These are phyloP conservation scores for Coniosporium tulheliwenetii DNA, from an alignment of 2,329 filamentous ascomycete species.

Conservation along the genomic window DNA sequence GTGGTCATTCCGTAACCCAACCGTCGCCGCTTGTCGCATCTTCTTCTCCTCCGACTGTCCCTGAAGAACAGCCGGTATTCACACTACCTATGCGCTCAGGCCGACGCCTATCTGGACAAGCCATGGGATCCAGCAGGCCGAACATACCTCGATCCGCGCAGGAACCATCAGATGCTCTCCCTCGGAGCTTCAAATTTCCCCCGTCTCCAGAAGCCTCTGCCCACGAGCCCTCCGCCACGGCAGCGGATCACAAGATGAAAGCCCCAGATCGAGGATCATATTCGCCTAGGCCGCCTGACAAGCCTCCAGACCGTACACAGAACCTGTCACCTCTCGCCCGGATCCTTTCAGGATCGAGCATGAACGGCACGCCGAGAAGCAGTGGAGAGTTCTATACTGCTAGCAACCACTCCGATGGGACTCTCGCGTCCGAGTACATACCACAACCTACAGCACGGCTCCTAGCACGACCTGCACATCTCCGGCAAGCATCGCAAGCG, in stretches of 20 bases:
- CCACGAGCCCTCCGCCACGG: constrained; percentile 10
- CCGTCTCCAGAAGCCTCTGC: constrained; percentile 7
- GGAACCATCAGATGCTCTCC: not conserved
- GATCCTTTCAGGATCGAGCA: constrained; percentile 63
- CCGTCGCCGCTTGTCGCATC: constrained; percentile 25
- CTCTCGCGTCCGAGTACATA: constrained; percentile 74
- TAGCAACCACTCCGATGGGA: constrained; percentile 92
- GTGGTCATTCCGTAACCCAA: constrained; percentile 17
- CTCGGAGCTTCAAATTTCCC: constrained; percentile 14
- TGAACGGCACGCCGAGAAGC: constrained; percentile 66
- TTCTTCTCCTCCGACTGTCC: constrained; percentile 16
- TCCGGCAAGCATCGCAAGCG: constrained; percentile 7
- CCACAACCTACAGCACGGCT: constrained; percentile 32
- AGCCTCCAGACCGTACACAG: constrained; percentile 31
- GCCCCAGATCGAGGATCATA: constrained; percentile 3
- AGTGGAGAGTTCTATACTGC: constrained; percentile 91
- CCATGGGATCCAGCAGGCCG: not conserved
- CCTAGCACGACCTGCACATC: constrained; percentile 29
- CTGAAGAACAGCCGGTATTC: constrained; percentile 4
- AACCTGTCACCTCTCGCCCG: constrained; percentile 45
- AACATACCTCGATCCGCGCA: not conserved
- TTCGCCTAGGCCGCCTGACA: constrained; percentile 18
- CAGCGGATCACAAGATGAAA: constrained; percentile 4
- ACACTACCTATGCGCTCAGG: constrained; percentile 12
- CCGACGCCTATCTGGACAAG: constrained; percentile 12